Evolutionary conservation across 768 basidiomycete species (phyloP), one percentile per base, ranked within the genome.

Genomic region (Tylopilus sp.): DNA sequence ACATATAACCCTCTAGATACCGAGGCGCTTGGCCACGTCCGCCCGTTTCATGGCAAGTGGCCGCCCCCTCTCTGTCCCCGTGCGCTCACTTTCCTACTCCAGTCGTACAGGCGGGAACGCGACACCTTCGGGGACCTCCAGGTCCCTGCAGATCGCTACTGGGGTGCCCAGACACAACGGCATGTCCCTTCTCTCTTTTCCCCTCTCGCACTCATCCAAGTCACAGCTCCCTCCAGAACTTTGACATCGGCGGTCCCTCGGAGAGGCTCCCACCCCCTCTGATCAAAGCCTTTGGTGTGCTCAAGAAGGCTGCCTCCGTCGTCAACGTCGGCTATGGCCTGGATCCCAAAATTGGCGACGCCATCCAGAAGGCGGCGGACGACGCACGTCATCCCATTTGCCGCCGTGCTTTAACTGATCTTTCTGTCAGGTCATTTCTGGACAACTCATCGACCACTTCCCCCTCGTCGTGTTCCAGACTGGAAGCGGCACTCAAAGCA

Each of bases 381-480:
- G 97, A 99, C 65, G 92, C 90, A 64, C 50, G 82, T 67, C 45
- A 22, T 16, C 26, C 40, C 17, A 21, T 29, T 43, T 19, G 22
- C 48, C 24, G 6, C 9, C 31, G 26, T 47, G 26, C 22, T 25
- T 31, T 48, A 52, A n/a, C 48, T 42, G 21, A 61, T 37, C 9
- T 29, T 28, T 44, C 50, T 52, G 43, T 16, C 26, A 95, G 93
- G 96, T 99, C 63, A 98, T 98, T 69, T 90, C 90, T 41, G 96
- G 95, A 47, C 91, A 93, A 69, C 81, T 99, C 54, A 79, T 87
- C 21, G 94, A 94, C 60, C 90, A 99, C 73, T 99, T 99, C 76
- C 97, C 97, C 24, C 77, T 99, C 34, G 97, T 99, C 33, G 95
- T 99, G 37, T 99, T 98, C 82, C 97, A 99, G 73, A 99, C 97